A percentile compares a stretch with the other conserved stretches of the same genome.
phyloP scores from a whole-genome alignment of 2,329 filamentous ascomycete genomes.

The Fusarium mangiferae region DNA sequence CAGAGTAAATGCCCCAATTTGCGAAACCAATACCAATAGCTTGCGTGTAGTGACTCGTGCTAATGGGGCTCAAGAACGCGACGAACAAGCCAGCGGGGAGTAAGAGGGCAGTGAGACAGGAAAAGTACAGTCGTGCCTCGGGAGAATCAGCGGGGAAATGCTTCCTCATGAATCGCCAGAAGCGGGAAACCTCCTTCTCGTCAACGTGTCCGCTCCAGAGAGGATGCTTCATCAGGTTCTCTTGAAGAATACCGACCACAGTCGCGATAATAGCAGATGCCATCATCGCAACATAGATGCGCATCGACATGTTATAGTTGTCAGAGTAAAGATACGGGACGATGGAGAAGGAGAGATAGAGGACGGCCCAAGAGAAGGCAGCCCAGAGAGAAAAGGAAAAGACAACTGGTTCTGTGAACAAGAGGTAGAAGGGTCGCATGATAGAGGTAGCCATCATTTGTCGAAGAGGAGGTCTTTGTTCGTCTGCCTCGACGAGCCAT shows the following conservation, averaged over 20 bases:
- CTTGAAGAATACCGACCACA: slow-evolving; percentile 75
- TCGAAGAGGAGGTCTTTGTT: slow-evolving; percentile 74
- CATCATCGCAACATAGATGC: slow-evolving; percentile 79
- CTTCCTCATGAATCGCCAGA: slow-evolving; percentile 59
- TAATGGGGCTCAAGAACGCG: slow-evolving; percentile 45
- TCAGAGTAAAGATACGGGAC: slow-evolving; percentile 80
- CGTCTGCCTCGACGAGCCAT: slow-evolving; percentile 83
- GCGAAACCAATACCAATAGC: slow-evolving; percentile 75
- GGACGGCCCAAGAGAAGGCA: slow-evolving; percentile 86
- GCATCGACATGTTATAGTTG: slow-evolving; percentile 73
- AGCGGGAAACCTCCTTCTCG: slow-evolving; percentile 41
- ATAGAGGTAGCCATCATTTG: slow-evolving; percentile 80
- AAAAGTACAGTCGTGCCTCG: slow-evolving; percentile 84
- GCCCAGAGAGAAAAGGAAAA: slow-evolving; percentile 93
- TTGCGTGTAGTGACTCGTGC: slow-evolving; percentile 42
- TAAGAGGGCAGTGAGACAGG: slow-evolving; percentile 78
- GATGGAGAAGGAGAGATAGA: slow-evolving; percentile 86
- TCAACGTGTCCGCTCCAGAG: slow-evolving; percentile 46
- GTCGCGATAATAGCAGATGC: slow-evolving; percentile 75
- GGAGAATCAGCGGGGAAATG: slow-evolving; percentile 66
- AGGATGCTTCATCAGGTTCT: slow-evolving; percentile 66
- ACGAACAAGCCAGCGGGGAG: slow-evolving; percentile 81
- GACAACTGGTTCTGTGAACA: slow-evolving; percentile 80
- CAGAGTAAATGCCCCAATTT: slow-evolving; percentile 85
- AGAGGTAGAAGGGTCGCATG: slow-evolving; percentile 80